A percentile compares a stretch with the other conserved stretches of the same genome.
Evolutionary conservation across 176 grass and related monocot genomes (phyloP).

Genomic region (Tuctoria greenei): DNA sequence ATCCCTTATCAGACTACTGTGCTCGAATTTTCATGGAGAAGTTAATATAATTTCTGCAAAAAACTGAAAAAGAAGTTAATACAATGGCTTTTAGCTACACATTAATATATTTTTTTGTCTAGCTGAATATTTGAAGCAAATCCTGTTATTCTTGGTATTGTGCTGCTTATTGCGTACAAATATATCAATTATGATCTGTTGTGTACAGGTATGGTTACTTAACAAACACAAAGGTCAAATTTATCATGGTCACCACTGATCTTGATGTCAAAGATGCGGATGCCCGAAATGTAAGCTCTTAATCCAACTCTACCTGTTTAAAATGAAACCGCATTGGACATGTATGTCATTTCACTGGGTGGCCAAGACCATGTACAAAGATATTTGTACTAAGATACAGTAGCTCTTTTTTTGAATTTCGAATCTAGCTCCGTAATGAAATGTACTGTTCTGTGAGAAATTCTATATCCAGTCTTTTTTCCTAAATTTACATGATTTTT

Average conservation of each 20-base stretch:
- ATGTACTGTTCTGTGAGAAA: background rate
- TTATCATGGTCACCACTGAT: slow-evolving; percentile 95
- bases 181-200: slow-evolving; percentile 4
- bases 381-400: slow-evolving; percentile 4
- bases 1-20: background rate
- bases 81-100: background rate
- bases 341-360: background rate
- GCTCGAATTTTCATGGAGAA: background rate
- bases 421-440: background rate
- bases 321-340: background rate
- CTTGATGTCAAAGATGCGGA: slow-evolving; percentile 98
- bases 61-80: slow-evolving; percentile 4
- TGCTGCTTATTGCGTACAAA: background rate
- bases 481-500: background rate
- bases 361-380: background rate
- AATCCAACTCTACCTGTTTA: background rate
- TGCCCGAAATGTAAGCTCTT: slow-evolving; percentile 85
- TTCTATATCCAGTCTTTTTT: background rate
- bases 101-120: background rate
- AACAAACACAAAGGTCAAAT: slow-evolving; percentile 96
- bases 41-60: background rate
- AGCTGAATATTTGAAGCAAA: slow-evolving; percentile 25
- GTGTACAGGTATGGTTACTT: slow-evolving; percentile 86
- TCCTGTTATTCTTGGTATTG: background rate
- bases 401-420: background rate